Percentiles rank a stretch among this genome's conserved stretches.
phyloP scores from a whole-genome alignment of 225 moss, liverwort and hornwort species.

The Ulota crispa region DNA sequence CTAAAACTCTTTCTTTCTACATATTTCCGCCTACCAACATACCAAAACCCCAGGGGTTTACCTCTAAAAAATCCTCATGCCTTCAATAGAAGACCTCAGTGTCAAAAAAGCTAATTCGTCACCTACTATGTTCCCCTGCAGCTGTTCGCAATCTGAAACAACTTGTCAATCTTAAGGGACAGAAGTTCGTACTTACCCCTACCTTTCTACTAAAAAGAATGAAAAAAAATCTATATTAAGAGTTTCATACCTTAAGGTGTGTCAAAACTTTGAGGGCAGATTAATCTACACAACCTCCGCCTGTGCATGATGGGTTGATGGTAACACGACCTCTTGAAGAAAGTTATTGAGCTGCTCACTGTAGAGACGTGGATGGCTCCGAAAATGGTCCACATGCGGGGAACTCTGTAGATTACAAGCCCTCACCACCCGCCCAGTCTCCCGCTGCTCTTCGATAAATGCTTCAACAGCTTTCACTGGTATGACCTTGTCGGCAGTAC shows the following conservation, averaged over 20 bases:
- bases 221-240: not conserved
- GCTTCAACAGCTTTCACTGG: slow-evolving; percentile 74
- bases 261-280: slow-evolving; percentile 28
- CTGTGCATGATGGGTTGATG: slow-evolving; percentile 15
- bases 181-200: not conserved
- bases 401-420: slow-evolving; percentile 82
- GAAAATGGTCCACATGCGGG: slow-evolving; percentile 95
- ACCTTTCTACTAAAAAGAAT: slow-evolving; percentile 17
- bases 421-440: slow-evolving; percentile 73
- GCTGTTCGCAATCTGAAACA: not conserved
- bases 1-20: not conserved
- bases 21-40: not conserved
- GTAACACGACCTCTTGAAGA: slow-evolving; percentile 59
- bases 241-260: slow-evolving; percentile 8
- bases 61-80: slow-evolving; percentile 5
- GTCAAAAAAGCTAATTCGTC: slow-evolving; percentile 33
- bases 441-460: slow-evolving; percentile 84
- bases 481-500: slow-evolving; percentile 86
- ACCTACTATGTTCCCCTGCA: not conserved
- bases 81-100: slow-evolving; percentile 9
- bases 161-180: not conserved
- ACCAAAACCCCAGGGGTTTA: not conserved
- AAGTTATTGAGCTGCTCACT: slow-evolving; percentile 75
- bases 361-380: slow-evolving; percentile 76
- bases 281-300: slow-evolving; percentile 10